phyloP scores from a whole-genome alignment of 78 protist genomes.

The Goniomonas avonlea region DNA sequence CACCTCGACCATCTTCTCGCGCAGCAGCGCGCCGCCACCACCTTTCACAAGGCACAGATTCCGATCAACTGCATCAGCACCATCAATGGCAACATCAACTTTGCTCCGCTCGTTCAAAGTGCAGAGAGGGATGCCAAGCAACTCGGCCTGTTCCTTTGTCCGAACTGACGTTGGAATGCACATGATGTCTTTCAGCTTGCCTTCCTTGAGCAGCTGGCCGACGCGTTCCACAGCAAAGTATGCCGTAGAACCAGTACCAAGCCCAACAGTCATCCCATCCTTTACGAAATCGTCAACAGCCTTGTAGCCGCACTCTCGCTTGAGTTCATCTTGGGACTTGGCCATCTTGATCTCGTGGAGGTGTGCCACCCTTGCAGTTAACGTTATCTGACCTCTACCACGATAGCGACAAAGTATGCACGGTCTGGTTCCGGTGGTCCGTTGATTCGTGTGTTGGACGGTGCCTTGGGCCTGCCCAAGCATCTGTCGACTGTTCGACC shows the following conservation, averaged over 20 bases:
- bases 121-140: conserved; percentile 29
- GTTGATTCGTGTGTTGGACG: no score
- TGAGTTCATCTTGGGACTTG: background rate
- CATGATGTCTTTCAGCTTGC: conserved; percentile 38
- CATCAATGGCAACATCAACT: conserved; percentile 43
- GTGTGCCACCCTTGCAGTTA: no score
- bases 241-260: conserved; percentile 50
- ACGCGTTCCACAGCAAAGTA: conserved; percentile 32
- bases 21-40: conserved; percentile 49
- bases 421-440: no score
- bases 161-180: conserved; percentile 37
- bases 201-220: background rate
- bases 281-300: conserved; percentile 30
- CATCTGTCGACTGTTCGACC: no score
- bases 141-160: conserved; percentile 33
- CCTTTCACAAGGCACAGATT: conserved; percentile 38
- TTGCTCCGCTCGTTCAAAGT: conserved; percentile 29
- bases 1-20: conserved; percentile 50
- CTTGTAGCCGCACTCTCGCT: conserved; percentile 14
- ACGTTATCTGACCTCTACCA: no score
- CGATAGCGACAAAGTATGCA: no score
- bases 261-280: conserved; percentile 44
- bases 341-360: no score
- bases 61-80: conserved; percentile 38
- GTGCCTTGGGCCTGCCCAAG: no score